These are phyloP conservation scores for Sequoiadendron giganteum DNA, from an alignment of 75 land plant genomes.

Conservation along the genomic window DNA sequence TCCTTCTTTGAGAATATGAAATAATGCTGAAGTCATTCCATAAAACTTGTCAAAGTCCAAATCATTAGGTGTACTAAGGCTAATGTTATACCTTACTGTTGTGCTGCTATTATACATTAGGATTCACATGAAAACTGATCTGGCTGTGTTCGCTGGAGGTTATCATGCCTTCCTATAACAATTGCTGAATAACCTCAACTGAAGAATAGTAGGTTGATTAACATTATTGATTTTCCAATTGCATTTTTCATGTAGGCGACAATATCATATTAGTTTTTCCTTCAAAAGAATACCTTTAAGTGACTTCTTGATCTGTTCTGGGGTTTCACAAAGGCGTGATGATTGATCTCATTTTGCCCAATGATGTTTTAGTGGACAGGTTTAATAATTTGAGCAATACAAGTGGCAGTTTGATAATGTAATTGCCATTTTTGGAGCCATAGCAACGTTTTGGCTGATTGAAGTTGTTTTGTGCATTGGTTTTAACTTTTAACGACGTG, in stretches of 20 bases:
- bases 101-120: neutral
- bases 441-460: neutral
- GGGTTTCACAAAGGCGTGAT: neutral
- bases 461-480: neutral
- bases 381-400: neutral
- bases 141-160: neutral
- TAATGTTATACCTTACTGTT: neutral
- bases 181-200: neutral
- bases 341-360: neutral
- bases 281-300: no score
- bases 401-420: no score
- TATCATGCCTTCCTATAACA: no score
- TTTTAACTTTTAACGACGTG: neutral
- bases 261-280: neutral
- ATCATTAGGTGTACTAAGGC: neutral
- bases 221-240: neutral
- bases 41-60: neutral
- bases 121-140: neutral
- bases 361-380: neutral
- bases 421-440: neutral
- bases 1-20: neutral
- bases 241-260: neutral
- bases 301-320: neutral
- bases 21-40: neutral
- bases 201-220: no score